phyloP scores from a whole-genome alignment of 495 filamentous ascomycete species.

The Trypethelium eluteriae region DNA sequence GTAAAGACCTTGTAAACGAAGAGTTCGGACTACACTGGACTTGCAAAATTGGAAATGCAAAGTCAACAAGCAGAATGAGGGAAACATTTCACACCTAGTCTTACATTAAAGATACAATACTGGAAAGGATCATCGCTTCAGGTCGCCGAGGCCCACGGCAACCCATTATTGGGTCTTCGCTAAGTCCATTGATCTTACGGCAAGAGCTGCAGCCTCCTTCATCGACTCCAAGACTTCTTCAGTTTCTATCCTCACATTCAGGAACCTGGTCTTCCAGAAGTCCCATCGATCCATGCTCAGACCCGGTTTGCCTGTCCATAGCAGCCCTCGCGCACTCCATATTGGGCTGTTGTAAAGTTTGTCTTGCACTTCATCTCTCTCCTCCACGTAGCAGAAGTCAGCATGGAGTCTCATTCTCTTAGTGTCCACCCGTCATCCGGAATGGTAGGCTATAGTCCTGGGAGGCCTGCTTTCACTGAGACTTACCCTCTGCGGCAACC shows the following conservation, averaged over 20 bases:
- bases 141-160: too few relatives aligned
- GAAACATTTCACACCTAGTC: too few relatives aligned
- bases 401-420: neutral
- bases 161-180: neutral
- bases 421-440: neutral
- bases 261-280: neutral
- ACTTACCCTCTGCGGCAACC: neutral
- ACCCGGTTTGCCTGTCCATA: neutral
- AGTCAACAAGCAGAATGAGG: too few relatives aligned
- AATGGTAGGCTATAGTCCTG: neutral
- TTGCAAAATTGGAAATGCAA: too few relatives aligned
- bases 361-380: neutral
- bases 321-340: neutral
- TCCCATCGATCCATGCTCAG: neutral
- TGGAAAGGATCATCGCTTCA: too few relatives aligned
- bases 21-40: too few relatives aligned
- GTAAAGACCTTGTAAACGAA: too few relatives aligned
- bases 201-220: neutral
- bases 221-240: neutral
- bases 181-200: neutral
- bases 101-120: too few relatives aligned
- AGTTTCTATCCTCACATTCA: neutral
- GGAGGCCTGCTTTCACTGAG: neutral
- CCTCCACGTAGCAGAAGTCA: neutral
- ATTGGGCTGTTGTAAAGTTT: neutral